Base-by-base conservation (phyloP, 345 rosid species). In the Eucalyptus paniculata region DNA sequence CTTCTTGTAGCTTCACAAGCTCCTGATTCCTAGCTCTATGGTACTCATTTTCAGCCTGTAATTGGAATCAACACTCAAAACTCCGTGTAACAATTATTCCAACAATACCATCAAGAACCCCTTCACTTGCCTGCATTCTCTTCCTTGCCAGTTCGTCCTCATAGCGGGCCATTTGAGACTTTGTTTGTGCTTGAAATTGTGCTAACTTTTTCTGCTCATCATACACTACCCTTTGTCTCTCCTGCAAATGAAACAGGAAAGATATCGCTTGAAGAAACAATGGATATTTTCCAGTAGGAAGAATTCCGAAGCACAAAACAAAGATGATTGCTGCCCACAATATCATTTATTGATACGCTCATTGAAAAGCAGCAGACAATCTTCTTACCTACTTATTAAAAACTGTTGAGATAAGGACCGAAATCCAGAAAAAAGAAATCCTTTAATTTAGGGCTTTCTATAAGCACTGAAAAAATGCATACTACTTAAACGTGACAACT, bases 21-120 rank as follows among this genome's bases (percentile, higher is more conserved):
- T 98, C 99, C 93, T 97, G 99, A 91, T 97, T 98, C 94, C 98
- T 95, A 77, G 95, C 92, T 92, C 98, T 96, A 88, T 98, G 99
- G 87, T 92, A 89, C 89, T 98, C 99, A 91, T 98, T 97, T 90
- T 97, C 99, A 86, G 95, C 97, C 98, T 97, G 94, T 89, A 94
- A 91, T 49, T 77, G 91, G 87, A 50, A 88, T 69, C 87, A 40
- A 45, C 50, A 88, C 87, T 65, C 91, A 93, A 51, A 45, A 4
- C 45, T 40, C 12, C 44, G 5, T n/a, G 65, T 26, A 77, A 50
- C 44, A 45, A 47, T 42, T 50, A 19, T 32, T 87, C 5, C 6
- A 17, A 24, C 49, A 90, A 86, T 26, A 81, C 44, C 40, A 87
- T 87, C 53, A 30, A 81, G 51, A 60, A 83, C 32, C 44, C 45